phyloP scores from a whole-genome alignment of 2,329 filamentous ascomycete species.

The Tolypocladium album region DNA sequence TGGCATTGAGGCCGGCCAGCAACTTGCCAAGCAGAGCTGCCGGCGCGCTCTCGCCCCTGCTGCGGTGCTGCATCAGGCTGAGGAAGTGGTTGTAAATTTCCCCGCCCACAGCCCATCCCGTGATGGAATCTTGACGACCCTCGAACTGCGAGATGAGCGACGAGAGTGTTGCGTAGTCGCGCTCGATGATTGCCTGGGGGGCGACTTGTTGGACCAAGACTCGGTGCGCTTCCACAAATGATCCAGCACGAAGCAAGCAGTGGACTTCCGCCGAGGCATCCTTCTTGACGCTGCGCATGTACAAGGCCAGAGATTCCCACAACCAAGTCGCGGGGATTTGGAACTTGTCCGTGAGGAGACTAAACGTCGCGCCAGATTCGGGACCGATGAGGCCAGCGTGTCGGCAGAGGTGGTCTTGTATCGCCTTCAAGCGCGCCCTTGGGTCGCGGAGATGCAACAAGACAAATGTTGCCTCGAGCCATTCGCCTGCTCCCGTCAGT shows the following conservation, averaged over 20 bases:
- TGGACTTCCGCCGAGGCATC: conserved; percentile 63
- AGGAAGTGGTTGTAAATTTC: conserved; percentile 63
- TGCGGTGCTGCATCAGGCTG: conserved; percentile 33
- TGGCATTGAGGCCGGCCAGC: conserved; percentile 43
- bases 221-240: conserved; percentile 71
- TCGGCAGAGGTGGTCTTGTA: conserved; percentile 64
- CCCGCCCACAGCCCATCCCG: conserved; percentile 69
- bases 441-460: conserved; percentile 62
- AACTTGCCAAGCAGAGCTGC: conserved; percentile 43
- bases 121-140: conserved; percentile 47
- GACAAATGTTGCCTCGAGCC: conserved; percentile 65
- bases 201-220: conserved; percentile 75
- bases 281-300: conserved; percentile 62
- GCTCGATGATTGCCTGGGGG: conserved; percentile 70
- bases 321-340: conserved; percentile 70
- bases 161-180: conserved; percentile 62
- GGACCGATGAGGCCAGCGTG: conserved; percentile 58
- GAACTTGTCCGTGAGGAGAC: conserved; percentile 50
- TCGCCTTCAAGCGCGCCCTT: conserved; percentile 50
- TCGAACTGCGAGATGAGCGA: conserved; percentile 64
- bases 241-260: conserved; percentile 67
- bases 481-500: conserved; percentile 52
- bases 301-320: conserved; percentile 76
- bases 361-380: conserved; percentile 44
- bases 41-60: conserved; percentile 27